Conservation (phyloP, 805 yeast species). For the Yamadazyma sp. region DNA sequence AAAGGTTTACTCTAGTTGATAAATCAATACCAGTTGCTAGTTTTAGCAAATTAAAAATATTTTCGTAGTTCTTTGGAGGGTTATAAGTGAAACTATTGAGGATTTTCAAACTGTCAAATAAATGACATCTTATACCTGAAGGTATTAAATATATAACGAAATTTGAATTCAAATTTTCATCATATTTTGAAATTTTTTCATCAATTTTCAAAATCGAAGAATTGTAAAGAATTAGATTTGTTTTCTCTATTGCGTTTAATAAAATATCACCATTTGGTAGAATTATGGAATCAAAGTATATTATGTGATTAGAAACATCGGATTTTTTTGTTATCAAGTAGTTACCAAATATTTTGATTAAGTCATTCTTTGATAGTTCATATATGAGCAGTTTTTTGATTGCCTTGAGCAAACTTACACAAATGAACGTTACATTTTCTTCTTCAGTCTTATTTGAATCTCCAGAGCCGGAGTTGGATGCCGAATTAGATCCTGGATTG, state of each 20-base stretch:
- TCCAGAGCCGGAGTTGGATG: background rate
- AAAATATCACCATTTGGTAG: conserved; percentile 38
- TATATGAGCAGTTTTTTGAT: conserved; percentile 36
- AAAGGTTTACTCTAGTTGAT: conserved; percentile 19
- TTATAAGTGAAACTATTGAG: conserved; percentile 22
- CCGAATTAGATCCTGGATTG: conserved; percentile 17
- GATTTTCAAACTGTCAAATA: conserved; percentile 27
- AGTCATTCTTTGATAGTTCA: conserved; percentile 25
- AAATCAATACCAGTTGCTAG: conserved; percentile 34
- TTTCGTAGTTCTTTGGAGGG: conserved; percentile 18
- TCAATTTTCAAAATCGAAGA: conserved; percentile 18
- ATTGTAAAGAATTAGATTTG: conserved; percentile 23
- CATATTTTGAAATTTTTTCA: conserved; percentile 2
- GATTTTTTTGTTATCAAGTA: conserved; percentile 20
- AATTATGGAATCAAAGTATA: conserved; percentile 37
- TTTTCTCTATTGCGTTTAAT: conserved; percentile 25
- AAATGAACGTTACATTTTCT: conserved; percentile 30
- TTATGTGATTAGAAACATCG: conserved; percentile 12
- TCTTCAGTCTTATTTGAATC: conserved; percentile 4
- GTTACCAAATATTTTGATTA: conserved; percentile 36
- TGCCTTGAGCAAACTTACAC: conserved; percentile 37
- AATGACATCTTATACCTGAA: conserved; percentile 42
- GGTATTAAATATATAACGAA: conserved; percentile 40
- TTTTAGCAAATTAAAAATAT: conserved; percentile 29
- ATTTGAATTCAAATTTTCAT: conserved; percentile 14